Conservation (phyloP, 352 stramenopile genomes). For the Hyaloperonospora arabidopsidis region DNA sequence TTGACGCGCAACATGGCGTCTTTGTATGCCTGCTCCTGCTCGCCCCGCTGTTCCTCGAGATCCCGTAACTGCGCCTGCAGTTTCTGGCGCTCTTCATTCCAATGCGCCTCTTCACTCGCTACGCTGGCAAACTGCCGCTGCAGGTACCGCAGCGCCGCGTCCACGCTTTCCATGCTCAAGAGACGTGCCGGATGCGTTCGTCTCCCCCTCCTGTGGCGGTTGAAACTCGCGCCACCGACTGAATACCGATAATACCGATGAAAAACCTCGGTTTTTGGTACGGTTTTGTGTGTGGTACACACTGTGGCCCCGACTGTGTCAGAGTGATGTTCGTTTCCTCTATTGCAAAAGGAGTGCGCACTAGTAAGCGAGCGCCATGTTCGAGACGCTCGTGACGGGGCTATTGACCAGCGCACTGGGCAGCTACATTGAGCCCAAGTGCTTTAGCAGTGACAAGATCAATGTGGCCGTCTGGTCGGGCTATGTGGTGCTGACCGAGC, state of each 20-base stretch:
- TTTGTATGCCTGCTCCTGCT: slow-evolving; percentile 81
- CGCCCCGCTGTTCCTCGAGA: slow-evolving; percentile 60
- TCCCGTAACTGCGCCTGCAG: slow-evolving; percentile 72
- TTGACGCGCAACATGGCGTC: slow-evolving; percentile 80
- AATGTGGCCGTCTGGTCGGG: slow-evolving; percentile 83
- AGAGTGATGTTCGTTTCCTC: slow-evolving; percentile 2
- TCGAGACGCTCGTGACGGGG: slow-evolving; percentile 82
- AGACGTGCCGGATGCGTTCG: slow-evolving; percentile 9
- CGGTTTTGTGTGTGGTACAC: neutral
- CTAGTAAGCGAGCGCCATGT: slow-evolving; percentile 36
- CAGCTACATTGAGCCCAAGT: slow-evolving; percentile 81
- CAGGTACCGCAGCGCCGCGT: slow-evolving; percentile 77
- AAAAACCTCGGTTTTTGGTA: slow-evolving; percentile 24
- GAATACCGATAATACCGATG: slow-evolving; percentile 2
- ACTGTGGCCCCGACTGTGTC: neutral
- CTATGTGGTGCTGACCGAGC: slow-evolving; percentile 74
- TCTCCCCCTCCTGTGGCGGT: slow-evolving; percentile 12
- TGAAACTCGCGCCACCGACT: slow-evolving; percentile 19
- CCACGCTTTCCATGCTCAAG: slow-evolving; percentile 72
- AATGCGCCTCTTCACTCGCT: slow-evolving; percentile 61
- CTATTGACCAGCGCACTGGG: slow-evolving; percentile 79
- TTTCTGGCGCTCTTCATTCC: slow-evolving; percentile 67
- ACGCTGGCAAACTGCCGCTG: slow-evolving; percentile 80
- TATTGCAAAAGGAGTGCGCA: neutral
- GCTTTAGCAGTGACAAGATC: slow-evolving; percentile 86